Conservation (phyloP, 805 yeast species). For the Starmerella etchellsii region DNA sequence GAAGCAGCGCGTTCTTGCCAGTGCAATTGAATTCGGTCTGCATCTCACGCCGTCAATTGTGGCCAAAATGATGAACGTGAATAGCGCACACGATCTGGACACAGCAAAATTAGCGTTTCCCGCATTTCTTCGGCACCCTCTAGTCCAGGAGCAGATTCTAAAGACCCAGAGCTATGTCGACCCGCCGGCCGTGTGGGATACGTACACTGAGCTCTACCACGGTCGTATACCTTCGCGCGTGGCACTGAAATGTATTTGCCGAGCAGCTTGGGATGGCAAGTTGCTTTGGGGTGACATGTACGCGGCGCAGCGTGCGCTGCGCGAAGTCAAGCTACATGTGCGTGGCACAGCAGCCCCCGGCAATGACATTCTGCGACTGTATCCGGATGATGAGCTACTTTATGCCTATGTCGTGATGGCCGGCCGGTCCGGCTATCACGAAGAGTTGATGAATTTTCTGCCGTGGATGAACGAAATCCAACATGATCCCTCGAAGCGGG, state of each 20-base stretch:
- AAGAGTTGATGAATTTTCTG: conserved; percentile 39
- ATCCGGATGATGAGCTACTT: conserved; percentile 40
- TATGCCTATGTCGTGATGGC: conserved; percentile 40
- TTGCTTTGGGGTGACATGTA: conserved; percentile 38
- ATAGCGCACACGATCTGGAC: conserved; percentile 5
- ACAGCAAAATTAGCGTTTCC: background rate
- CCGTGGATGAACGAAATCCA: conserved; percentile 42
- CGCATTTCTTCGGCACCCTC: conserved; percentile 4
- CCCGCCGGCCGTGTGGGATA: conserved; percentile 24
- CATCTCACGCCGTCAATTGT: conserved; percentile 9
- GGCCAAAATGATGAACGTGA: conserved; percentile 6
- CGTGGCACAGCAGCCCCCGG: conserved; percentile 28
- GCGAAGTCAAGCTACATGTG: conserved; percentile 38
- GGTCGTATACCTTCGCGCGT: conserved; percentile 22
- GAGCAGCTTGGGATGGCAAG: conserved; percentile 31
- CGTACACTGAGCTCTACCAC: conserved; percentile 24
- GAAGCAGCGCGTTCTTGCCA: conserved; percentile 5
- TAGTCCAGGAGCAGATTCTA: conserved; percentile 24
- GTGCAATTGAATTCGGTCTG: conserved; percentile 7
- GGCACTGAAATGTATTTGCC: conserved; percentile 35
- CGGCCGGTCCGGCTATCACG: conserved; percentile 34
- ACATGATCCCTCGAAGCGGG: conserved; percentile 32
- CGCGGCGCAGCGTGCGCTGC: conserved; percentile 50
- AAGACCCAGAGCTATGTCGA: conserved; percentile 22
- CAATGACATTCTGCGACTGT: conserved; percentile 26